Evolutionary conservation across 2,329 filamentous ascomycete species (phyloP), one percentile per base, ranked within the genome.

Genomic region (Ophiostoma triangulosporum): DNA sequence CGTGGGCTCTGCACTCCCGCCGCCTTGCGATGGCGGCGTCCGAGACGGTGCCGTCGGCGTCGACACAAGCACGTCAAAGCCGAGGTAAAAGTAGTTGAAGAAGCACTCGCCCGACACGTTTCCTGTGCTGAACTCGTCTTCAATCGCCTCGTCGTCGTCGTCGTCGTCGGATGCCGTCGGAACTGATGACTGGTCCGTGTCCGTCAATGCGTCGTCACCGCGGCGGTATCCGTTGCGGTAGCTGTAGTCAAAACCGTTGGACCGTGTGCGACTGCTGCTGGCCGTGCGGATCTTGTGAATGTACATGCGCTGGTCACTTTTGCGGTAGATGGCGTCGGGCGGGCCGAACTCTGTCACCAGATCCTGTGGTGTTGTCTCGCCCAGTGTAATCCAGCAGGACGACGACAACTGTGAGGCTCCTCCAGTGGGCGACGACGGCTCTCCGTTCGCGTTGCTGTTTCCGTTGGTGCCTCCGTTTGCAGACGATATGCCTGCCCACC

Each of bases 51-150:
- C 65, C 0, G 79, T 80, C 0, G 87, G 84, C 29, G 82, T 81
- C 0, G 91, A 95, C n/a, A 98, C 78, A 5, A 97, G 75, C 9
- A 96, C 78, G 66, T 98, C 93, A 63, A 98, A 94, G 1, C 93
- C 93, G 57, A 95, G 83, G 59, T 91, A 85, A 64, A 96, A 98
- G 66, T 98, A 98, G 66, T 97, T 97, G 69, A 93, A 96, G 65
- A 97, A 98, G 59, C 84, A 89, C 64, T 94, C 88, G 4, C 81
- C 77, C 1, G 81, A 78, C 3, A 81, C 60, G 65, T 74, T 70
- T 58, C 73, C 71, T 1, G 54, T 51, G 8, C 71, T 70, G 3
- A 71, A 64, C 29, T 78, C 76, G 29, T 81, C 81, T 43, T 80
- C 76, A 15, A 80, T 65, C 3, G 71, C 76, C 55, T 77, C 77